Percentiles rank a stretch among this genome's conserved stretches.
phyloP scores from a whole-genome alignment of 768 basidiomycete genomes.

The Mycena polygramma region DNA sequence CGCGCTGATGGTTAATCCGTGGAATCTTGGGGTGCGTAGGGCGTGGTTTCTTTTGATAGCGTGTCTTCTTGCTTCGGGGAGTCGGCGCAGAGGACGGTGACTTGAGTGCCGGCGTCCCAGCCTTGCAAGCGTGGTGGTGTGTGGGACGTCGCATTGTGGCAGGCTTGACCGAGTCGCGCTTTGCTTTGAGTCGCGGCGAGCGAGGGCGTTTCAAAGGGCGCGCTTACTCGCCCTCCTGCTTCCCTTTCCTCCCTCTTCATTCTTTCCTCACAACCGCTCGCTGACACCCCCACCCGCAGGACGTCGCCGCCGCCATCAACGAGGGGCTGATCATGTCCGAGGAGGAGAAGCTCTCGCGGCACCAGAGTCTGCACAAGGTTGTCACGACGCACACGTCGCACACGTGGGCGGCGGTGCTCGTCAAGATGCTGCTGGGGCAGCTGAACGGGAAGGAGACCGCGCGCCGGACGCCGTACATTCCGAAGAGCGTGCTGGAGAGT shows the following conservation, averaged over 20 bases:
- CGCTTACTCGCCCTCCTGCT: too few relatives aligned
- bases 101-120: too few relatives aligned
- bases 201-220: too few relatives aligned
- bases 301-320: constrained; percentile 92
- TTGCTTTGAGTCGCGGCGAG: too few relatives aligned
- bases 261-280: constrained; percentile 4
- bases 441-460: constrained; percentile 85
- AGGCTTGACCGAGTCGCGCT: too few relatives aligned
- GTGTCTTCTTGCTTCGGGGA: too few relatives aligned
- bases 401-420: constrained; percentile 92
- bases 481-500: constrained; percentile 67
- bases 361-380: constrained; percentile 81
- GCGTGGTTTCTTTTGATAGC: too few relatives aligned
- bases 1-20: constrained; percentile 93
- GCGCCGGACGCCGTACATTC: constrained; percentile 87
- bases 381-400: constrained; percentile 96
- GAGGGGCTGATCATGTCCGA: constrained; percentile 86
- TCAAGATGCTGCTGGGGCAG: constrained; percentile 89
- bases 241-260: constrained; percentile 24
- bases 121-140: too few relatives aligned
- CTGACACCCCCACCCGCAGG: constrained; percentile 54
- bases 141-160: too few relatives aligned
- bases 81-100: too few relatives aligned
- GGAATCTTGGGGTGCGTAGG: constrained; percentile 89
- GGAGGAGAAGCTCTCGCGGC: constrained; percentile 80